Evolutionary conservation across 1,284 basidiomycete genomes (phyloP).

Genomic region (Termitomyces sp.): DNA sequence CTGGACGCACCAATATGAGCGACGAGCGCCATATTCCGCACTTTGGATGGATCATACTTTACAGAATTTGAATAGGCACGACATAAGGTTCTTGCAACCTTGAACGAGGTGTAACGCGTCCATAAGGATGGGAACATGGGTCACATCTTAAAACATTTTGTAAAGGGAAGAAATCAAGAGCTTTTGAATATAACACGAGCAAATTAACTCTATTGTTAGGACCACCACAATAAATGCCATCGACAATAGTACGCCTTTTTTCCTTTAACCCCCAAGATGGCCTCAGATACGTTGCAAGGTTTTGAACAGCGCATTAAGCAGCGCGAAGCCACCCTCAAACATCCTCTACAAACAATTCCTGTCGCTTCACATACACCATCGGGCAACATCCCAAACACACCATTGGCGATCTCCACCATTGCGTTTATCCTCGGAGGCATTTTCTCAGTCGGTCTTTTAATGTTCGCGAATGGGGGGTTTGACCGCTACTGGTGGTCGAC

Average conservation of each 20-base stretch:
- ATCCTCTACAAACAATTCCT: conserved; percentile 55
- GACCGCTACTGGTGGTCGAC: conserved; percentile 58
- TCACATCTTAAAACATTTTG: conserved; percentile 2
- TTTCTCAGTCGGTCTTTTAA: conserved; percentile 52
- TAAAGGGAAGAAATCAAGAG: neutral
- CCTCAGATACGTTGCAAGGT: conserved; percentile 24
- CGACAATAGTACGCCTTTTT: conserved; percentile 4
- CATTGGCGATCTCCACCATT: conserved; percentile 65
- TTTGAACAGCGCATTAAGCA: conserved; percentile 46
- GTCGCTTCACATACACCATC: conserved; percentile 34
- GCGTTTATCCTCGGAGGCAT: conserved; percentile 69
- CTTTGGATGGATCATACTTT: conserved; percentile 39
- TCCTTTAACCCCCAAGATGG: conserved; percentile 17
- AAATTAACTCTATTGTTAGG: conserved; percentile 27
- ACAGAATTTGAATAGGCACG: conserved; percentile 31
- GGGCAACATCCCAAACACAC: conserved; percentile 79
- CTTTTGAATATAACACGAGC: conserved; percentile 21
- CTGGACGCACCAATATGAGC: conserved; percentile 69
- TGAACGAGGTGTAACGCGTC: conserved; percentile 12
- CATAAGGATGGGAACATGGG: conserved; percentile 24
- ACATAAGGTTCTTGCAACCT: conserved; percentile 3
- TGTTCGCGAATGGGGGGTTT: conserved; percentile 46
- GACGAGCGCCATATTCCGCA: conserved; percentile 77
- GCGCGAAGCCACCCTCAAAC: conserved; percentile 29
- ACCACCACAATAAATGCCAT: conserved; percentile 14